phyloP scores from a whole-genome alignment of 1,139 yeast species.

The Suhomyces panamericanus region DNA sequence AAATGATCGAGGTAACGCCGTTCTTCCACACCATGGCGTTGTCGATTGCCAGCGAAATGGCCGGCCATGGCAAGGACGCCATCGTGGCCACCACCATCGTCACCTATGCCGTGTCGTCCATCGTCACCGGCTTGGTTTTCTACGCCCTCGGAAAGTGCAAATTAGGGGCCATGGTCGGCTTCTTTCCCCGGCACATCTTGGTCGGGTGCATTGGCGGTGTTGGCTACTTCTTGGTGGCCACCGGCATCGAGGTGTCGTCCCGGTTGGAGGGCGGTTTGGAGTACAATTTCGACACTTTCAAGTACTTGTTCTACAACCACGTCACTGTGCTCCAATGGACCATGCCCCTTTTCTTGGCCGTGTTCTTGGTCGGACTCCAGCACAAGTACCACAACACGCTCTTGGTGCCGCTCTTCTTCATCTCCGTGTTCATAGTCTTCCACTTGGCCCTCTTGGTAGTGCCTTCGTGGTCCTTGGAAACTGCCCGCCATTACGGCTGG shows the following conservation, averaged over 20 bases:
- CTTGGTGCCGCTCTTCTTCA: constrained; percentile 79
- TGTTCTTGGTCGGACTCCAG: constrained; percentile 61
- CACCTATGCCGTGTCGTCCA: constrained; percentile 78
- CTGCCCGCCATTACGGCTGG: constrained; percentile 79
- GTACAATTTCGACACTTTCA: constrained; percentile 59
- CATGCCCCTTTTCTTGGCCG: constrained; percentile 66
- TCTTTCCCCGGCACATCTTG: constrained; percentile 91
- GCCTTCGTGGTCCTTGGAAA: constrained; percentile 62
- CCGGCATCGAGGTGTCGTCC: constrained; percentile 89
- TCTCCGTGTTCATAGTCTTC: constrained; percentile 64
- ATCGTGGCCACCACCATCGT: constrained; percentile 85
- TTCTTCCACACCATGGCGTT: constrained; percentile 95
- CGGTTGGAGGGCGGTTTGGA: constrained; percentile 71
- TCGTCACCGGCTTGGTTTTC: constrained; percentile 84
- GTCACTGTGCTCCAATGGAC: constrained; percentile 66
- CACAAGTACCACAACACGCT: constrained; percentile 68
- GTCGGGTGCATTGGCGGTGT: constrained; percentile 99
- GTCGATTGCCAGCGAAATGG: constrained; percentile 59
- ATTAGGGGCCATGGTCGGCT: constrained; percentile 85
- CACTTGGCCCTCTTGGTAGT: constrained; percentile 65
- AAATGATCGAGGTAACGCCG: constrained; percentile 98
- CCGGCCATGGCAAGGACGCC: constrained; percentile 50
- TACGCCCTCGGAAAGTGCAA: constrained; percentile 72
- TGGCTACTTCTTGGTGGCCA: constrained; percentile 84
- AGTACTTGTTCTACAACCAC: constrained; percentile 39